Evolutionary conservation across 2,329 filamentous ascomycete genomes (phyloP).

Genomic region (Colletotrichum tanaceti): DNA sequence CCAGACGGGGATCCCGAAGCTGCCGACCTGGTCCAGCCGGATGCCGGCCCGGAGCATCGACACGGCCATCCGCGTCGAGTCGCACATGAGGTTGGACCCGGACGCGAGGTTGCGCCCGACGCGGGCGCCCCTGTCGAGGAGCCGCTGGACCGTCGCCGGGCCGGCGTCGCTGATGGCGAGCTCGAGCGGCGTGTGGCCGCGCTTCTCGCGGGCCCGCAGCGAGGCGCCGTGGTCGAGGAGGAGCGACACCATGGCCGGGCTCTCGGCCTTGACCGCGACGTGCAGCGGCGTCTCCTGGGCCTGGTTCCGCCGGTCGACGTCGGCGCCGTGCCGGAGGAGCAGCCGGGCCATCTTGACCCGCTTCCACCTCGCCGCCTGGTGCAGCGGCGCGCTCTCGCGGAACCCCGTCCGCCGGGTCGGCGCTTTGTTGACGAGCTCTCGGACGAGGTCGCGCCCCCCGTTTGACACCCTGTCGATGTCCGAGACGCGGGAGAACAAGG

Average conservation of each 20-base stretch:
- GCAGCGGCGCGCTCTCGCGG: background rate
- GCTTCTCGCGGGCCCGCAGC: background rate
- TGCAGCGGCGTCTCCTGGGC: background rate
- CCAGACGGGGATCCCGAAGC: constrained; percentile 8
- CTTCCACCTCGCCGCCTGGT: background rate
- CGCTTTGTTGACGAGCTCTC: background rate
- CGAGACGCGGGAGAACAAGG: background rate
- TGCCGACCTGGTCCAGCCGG: background rate
- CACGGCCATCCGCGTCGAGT: background rate
- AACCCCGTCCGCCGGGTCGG: background rate
- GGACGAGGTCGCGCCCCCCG: background rate
- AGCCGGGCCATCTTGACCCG: background rate
- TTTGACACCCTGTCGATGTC: background rate
- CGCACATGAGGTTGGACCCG: background rate
- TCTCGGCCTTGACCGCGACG: background rate
- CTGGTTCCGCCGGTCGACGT: background rate
- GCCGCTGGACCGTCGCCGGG: background rate
- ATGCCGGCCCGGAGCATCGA: background rate
- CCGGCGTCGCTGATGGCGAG: background rate
- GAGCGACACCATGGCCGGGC: background rate
- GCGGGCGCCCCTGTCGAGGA: background rate
- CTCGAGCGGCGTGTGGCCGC: constrained; percentile 7
- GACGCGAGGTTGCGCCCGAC: background rate
- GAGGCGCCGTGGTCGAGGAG: background rate
- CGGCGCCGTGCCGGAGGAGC: background rate